Base-by-base conservation (phyloP, 768 basidiomycete species). In the Leccinum boreale region DNA sequence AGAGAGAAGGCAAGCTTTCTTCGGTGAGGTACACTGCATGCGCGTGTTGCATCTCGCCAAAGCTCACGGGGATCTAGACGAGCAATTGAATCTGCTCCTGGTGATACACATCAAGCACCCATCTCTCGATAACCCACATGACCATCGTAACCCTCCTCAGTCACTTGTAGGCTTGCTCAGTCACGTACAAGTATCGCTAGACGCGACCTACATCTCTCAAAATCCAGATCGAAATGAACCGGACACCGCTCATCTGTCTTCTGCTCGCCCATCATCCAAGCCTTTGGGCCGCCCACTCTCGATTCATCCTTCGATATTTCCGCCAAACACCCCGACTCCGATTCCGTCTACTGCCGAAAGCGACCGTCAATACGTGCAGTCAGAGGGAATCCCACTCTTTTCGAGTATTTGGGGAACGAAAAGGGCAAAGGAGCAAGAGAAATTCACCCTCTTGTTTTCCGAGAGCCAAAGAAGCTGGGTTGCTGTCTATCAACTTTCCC, bases 241-340 rank as follows among this genome's bases (percentile, higher is more conserved):
- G 10, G 70, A 74, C 33, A 72, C 74, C 55, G 24, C 62, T 45
- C 62, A 79, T 47, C 68, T 81, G 11, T 76, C 77, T 6, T 83
- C 85, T 53, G 84, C 86, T 19, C 80, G 85, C 11, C 78, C 81
- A 3, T 76, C 78, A n/a, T 79, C 82, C 19, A 69, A 75, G 53
- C 67, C 63, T 28, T 76, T 73, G 47, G 66, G 74, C 4, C 72
- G 75, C 50, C 67, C 75, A 7, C 50, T 65, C 11, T 19, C 77
- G 62, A 63, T 68, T 19, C 81, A 83, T 59, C 86, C 88, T 2
- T 85, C 87, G 3, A 87, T 92, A 65, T 81, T 89, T 61, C 92
- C 91, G 28, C 92, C 92, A 1, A 77, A 77, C 52, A 97, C 94
- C 0, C 94, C 94, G 0, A 86, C 89, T 68, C 94, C 94, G 2